These are phyloP conservation scores for Uronychia setigera DNA, from an alignment of 73 alveolate genomes.

Conservation along the genomic window DNA sequence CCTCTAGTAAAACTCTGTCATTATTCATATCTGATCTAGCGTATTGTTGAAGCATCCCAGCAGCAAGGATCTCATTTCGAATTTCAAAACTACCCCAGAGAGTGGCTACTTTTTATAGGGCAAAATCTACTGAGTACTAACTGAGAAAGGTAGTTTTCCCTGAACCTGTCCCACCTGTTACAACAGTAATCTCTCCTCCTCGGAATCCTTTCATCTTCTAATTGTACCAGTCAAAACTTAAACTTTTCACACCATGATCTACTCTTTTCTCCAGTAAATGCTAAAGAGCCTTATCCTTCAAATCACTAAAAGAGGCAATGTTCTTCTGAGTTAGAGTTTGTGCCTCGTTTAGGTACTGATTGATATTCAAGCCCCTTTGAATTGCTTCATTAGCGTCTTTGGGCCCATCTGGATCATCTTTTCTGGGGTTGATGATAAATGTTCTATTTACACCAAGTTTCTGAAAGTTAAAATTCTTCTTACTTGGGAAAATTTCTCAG, in stretches of 20 bases:
- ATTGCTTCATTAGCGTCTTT: conserved; percentile 90
- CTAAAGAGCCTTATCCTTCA: conserved; percentile 46
- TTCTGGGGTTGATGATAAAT: conserved; percentile 62
- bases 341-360: conserved; percentile 32
- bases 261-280: conserved; percentile 50
- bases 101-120: conserved; percentile 76
- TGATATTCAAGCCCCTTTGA: conserved; percentile 31
- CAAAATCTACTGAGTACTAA: conserved; percentile 80
- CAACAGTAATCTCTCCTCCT: conserved; percentile 84
- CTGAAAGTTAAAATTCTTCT: not conserved
- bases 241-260: conserved; percentile 61
- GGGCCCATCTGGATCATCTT: conserved; percentile 34
- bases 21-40: conserved; percentile 52
- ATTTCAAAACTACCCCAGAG: conserved; percentile 95
- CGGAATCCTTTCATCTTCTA: conserved; percentile 80
- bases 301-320: conserved; percentile 60
- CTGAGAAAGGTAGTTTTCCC: conserved; percentile 92
- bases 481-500: conserved; percentile 64
- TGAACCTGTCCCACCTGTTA: conserved; percentile 94
- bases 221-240: conserved; percentile 69
- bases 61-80: conserved; percentile 76
- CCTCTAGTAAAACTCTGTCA: conserved; percentile 35
- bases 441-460: conserved; percentile 72
- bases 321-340: conserved; percentile 67
- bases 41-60: conserved; percentile 66